phyloP scores from a whole-genome alignment of 805 yeast species.

The Torulaspora maleeae region DNA sequence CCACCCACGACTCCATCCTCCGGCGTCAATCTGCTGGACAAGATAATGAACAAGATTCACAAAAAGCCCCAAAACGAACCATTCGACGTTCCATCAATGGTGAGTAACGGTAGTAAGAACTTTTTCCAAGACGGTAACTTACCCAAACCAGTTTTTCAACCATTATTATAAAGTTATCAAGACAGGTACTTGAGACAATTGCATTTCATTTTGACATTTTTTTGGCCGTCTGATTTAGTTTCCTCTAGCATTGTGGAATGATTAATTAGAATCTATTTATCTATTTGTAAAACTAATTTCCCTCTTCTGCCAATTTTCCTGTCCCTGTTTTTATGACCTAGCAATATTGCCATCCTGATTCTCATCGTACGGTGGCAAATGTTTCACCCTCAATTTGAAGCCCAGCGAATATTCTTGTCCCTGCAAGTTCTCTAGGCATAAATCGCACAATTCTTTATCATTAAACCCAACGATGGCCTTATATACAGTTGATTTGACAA shows the following conservation, averaged over 20 bases:
- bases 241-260: conserved; percentile 5
- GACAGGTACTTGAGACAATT: conserved; percentile 5
- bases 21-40: conserved; percentile 19
- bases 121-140: conserved; percentile 28
- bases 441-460: conserved; percentile 28
- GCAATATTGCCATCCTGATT: conserved; percentile 6
- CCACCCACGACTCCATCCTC: conserved; percentile 8
- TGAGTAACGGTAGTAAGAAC: conserved; percentile 12
- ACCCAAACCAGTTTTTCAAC: conserved; percentile 34
- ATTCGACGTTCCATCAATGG: conserved; percentile 9
- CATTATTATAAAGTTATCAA: conserved; percentile 18
- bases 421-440: conserved; percentile 24
- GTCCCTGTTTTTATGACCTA: neutral
- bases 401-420: conserved; percentile 33
- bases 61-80: conserved; percentile 4
- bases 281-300: neutral
- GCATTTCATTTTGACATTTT: conserved; percentile 1
- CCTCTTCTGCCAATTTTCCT: neutral
- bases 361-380: conserved; percentile 26
- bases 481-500: conserved; percentile 25
- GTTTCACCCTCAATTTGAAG: conserved; percentile 24
- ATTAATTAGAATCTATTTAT: conserved; percentile 1
- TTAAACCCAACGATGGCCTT: conserved; percentile 36
- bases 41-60: conserved; percentile 20
- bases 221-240: neutral